phyloP scores from a whole-genome alignment of 495 filamentous ascomycete genomes.

The Penicillium tannophilum region DNA sequence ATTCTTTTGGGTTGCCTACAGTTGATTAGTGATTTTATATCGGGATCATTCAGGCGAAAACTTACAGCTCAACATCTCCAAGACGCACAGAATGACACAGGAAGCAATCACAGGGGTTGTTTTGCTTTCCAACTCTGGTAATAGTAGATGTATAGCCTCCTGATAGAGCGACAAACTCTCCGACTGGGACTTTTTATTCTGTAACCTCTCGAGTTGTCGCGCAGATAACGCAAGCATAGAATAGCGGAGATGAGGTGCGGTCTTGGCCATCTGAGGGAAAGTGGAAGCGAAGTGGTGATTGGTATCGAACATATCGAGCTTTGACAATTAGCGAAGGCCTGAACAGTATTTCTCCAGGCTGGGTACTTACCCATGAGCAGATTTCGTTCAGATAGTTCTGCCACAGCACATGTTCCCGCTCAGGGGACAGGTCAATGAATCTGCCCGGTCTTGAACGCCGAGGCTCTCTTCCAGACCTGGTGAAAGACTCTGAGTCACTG shows the following conservation, averaged over 20 bases:
- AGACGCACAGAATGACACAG: slow-evolving; percentile 43
- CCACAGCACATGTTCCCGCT: slow-evolving; percentile 38
- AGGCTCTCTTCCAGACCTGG: slow-evolving; percentile 4
- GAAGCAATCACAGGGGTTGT: slow-evolving; percentile 42
- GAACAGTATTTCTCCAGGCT: neutral
- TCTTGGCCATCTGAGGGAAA: slow-evolving; percentile 42
- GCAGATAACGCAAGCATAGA: slow-evolving; percentile 48
- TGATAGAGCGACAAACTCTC: slow-evolving; percentile 48
- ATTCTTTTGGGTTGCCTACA: slow-evolving; percentile 39
- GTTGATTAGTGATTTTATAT: neutral
- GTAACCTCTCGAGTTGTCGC: slow-evolving; percentile 45
- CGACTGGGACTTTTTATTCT: slow-evolving; percentile 37
- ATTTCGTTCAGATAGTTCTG: slow-evolving; percentile 48
- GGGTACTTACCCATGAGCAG: slow-evolving; percentile 40
- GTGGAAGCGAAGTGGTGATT: slow-evolving; percentile 45
- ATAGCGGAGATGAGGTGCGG: slow-evolving; percentile 40
- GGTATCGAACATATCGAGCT: slow-evolving; percentile 53
- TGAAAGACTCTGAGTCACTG: slow-evolving; percentile 12
- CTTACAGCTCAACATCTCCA: slow-evolving; percentile 47
- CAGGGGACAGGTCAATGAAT: slow-evolving; percentile 29
- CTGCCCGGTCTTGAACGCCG: slow-evolving; percentile 18
- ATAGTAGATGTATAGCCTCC: slow-evolving; percentile 43
- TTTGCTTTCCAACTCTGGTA: slow-evolving; percentile 41
- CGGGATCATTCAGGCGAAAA: neutral
- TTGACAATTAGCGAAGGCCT: neutral